Percentiles rank a stretch among this genome's conserved stretches.
Evolutionary conservation across 257 asterid genomes (phyloP).

Genomic region (Petunia secreta): DNA sequence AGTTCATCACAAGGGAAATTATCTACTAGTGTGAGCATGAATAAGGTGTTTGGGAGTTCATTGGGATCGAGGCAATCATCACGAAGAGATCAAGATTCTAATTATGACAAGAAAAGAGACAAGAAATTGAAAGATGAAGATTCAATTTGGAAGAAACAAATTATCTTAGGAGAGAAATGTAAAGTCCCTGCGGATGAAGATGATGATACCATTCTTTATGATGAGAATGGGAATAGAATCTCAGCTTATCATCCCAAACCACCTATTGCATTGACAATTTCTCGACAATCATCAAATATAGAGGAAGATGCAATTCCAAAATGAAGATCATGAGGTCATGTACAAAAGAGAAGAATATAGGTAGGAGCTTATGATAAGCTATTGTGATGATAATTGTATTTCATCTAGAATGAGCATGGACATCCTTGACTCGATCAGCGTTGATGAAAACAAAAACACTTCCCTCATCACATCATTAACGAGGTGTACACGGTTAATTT

Average conservation of each 20-base stretch:
- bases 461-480: no score
- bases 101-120: conserved; percentile 26
- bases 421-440: no score
- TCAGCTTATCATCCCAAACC: conserved; percentile 55
- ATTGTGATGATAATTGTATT: no score
- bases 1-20: conserved; percentile 35
- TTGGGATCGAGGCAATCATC: conserved; percentile 31
- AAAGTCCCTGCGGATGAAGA: conserved; percentile 59
- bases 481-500: no score
- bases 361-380: no score
- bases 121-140: conserved; percentile 61
- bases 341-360: background rate
- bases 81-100: conserved; percentile 1
- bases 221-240: conserved; percentile 65
- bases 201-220: conserved; percentile 50
- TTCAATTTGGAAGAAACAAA: conserved; percentile 81
- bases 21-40: conserved; percentile 53
- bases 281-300: conserved; percentile 27
- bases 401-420: no score
- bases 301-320: conserved; percentile 27
- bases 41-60: conserved; percentile 31
- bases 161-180: conserved; percentile 82
- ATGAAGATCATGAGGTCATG: background rate
- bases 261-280: conserved; percentile 6
- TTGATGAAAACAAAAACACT: no score